phyloP scores from a whole-genome alignment of 805 yeast genomes.

The Sungouiozyma intestinalis region DNA sequence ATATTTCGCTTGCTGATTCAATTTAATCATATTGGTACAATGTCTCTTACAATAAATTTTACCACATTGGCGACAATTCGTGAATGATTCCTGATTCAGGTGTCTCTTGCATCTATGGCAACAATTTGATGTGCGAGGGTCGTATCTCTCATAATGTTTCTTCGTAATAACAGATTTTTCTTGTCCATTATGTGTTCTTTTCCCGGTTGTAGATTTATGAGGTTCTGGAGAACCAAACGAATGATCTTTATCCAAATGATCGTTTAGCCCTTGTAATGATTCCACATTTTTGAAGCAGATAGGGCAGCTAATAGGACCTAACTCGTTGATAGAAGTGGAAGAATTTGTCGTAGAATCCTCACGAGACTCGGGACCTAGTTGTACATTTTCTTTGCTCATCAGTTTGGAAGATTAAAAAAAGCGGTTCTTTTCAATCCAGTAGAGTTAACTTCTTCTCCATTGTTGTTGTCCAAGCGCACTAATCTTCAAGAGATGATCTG shows the following conservation, averaged over 20 bases:
- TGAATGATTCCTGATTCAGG: slow-evolving; percentile 43
- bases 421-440: too few relatives aligned
- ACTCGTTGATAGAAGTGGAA: not conserved
- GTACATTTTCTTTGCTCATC: slow-evolving; percentile 1
- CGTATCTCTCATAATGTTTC: slow-evolving; percentile 28
- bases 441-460: too few relatives aligned
- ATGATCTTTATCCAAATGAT: slow-evolving; percentile 66
- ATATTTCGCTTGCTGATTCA: slow-evolving; percentile 39
- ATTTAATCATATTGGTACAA: slow-evolving; percentile 41
- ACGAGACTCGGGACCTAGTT: not conserved
- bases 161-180: not conserved
- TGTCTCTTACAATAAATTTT: slow-evolving; percentile 56
- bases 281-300: slow-evolving; percentile 56
- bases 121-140: slow-evolving; percentile 8
- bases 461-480: too few relatives aligned
- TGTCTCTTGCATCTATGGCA: slow-evolving; percentile 36
- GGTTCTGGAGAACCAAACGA: slow-evolving; percentile 14
- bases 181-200: slow-evolving; percentile 4
- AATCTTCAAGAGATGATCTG: too few relatives aligned
- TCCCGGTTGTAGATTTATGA: slow-evolving; percentile 6
- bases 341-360: not conserved
- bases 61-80: slow-evolving; percentile 74
- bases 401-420: too few relatives aligned
- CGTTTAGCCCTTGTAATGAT: slow-evolving; percentile 44
- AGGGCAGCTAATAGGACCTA: slow-evolving; percentile 39